Conservation (phyloP, 768 basidiomycete species). For the Leccinum imitatum region DNA sequence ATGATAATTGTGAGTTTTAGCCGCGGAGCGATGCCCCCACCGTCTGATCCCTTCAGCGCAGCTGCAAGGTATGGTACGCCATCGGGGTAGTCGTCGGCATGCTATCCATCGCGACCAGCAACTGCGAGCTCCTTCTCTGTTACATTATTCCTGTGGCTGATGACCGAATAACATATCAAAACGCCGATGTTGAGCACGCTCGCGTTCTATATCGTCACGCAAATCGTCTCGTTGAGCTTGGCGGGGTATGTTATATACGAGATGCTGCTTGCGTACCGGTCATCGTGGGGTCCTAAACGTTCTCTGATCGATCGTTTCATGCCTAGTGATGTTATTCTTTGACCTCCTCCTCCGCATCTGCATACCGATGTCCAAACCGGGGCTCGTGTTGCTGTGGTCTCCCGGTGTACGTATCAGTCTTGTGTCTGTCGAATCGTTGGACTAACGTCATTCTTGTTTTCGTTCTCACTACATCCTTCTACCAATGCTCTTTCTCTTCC, state of each 20-base stretch:
- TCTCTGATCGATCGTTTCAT: neutral
- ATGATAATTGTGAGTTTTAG: too few species aligned
- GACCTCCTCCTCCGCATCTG: constrained; percentile 21
- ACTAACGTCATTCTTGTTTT: neutral
- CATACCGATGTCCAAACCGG: constrained; percentile 1
- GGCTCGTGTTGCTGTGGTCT: constrained; percentile 26
- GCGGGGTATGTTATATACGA: constrained; percentile 26
- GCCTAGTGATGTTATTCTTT: constrained; percentile 19
- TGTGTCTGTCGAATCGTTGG: neutral
- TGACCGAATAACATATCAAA: too few species aligned
- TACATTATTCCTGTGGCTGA: too few species aligned
- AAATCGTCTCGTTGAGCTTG: constrained; percentile 23
- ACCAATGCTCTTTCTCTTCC: neutral
- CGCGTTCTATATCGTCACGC: constrained; percentile 30
- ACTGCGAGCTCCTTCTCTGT: too few species aligned
- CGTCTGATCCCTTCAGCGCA: neutral
- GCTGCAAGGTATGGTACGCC: too few species aligned
- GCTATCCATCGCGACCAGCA: constrained; percentile 24
- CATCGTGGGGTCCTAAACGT: too few species aligned
- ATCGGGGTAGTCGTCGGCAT: constrained; percentile 3
- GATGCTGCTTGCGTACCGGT: constrained; percentile 30
- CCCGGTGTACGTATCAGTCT: constrained; percentile 24
- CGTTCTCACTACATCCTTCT: neutral
- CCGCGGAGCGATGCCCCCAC: too few species aligned
- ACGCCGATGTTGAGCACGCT: constrained; percentile 28